Evolutionary conservation across 805 yeast genomes (phyloP).

Genomic region (Candida sonorensis): DNA sequence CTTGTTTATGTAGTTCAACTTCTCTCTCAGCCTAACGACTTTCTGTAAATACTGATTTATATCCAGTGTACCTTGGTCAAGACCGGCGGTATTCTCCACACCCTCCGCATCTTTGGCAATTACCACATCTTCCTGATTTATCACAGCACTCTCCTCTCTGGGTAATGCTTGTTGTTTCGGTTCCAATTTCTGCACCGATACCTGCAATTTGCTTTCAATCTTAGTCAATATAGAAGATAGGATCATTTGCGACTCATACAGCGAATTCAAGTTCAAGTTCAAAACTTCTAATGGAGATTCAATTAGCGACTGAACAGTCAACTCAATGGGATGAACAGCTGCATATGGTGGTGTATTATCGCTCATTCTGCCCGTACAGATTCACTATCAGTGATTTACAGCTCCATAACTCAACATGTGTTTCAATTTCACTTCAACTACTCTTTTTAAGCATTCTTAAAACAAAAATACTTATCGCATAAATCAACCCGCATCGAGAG

Average conservation of each 20-base stretch:
- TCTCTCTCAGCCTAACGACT: slow-evolving; percentile 17
- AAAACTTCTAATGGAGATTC: slow-evolving; percentile 48
- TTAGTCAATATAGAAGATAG: slow-evolving; percentile 41
- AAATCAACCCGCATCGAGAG: no score
- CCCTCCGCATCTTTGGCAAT: no score
- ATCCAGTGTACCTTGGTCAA: slow-evolving; percentile 8
- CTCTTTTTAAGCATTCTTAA: no score
- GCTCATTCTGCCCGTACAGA: no score
- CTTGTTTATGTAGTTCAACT: slow-evolving; percentile 16
- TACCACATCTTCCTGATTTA: no score
- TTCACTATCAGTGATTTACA: no score
- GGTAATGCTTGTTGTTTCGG: slow-evolving; percentile 11
- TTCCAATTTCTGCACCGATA: slow-evolving; percentile 10
- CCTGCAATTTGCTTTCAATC: slow-evolving; percentile 28
- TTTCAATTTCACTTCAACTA: no score
- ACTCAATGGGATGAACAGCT: slow-evolving; percentile 50
- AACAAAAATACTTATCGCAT: no score
- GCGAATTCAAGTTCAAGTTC: slow-evolving; percentile 41
- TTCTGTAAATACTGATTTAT: slow-evolving; percentile 19
- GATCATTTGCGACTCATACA: slow-evolving; percentile 52
- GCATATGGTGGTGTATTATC: no score
- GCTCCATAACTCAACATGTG: no score
- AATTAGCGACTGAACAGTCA: slow-evolving; percentile 48
- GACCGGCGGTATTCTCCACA: no score
- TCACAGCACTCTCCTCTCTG: no score